A percentile compares a stretch with the other conserved stretches of the same genome.
Evolutionary conservation across 192 early-diverging fungal species (phyloP).

Genomic region (Coemansia pectinata): DNA sequence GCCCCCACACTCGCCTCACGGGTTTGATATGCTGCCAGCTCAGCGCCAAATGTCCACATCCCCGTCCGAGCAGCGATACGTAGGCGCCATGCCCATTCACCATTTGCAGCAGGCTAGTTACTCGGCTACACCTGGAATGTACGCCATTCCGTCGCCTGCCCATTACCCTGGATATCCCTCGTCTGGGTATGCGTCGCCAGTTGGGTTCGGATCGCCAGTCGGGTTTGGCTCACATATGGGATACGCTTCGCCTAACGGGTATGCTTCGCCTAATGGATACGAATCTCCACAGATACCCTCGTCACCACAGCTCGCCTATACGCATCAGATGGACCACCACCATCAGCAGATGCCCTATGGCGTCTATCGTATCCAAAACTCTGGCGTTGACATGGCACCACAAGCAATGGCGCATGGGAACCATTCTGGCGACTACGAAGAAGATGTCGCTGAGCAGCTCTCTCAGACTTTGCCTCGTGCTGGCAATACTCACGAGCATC

Average conservation of each 20-base stretch:
- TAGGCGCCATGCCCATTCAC: not conserved
- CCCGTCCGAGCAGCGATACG: not conserved
- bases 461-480: not conserved
- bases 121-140: slow-evolving; percentile 7
- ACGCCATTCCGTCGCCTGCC: slow-evolving; percentile 11
- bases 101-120: not conserved
- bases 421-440: not conserved
- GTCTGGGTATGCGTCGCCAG: slow-evolving; percentile 17
- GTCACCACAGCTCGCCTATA: slow-evolving; percentile 29
- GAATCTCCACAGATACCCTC: slow-evolving; percentile 15
- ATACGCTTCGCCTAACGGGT: slow-evolving; percentile 24
- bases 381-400: not conserved
- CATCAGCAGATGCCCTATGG: not conserved
- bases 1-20: slow-evolving; percentile 13
- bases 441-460: not conserved
- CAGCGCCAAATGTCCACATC: not conserved
- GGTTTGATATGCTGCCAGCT: not conserved
- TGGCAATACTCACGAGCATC: not conserved
- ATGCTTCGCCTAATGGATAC: slow-evolving; percentile 20
- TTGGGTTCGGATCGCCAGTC: slow-evolving; percentile 12
- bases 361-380: not conserved
- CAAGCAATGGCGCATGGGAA: not conserved
- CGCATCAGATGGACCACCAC: slow-evolving; percentile 1
- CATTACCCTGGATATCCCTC: slow-evolving; percentile 19
- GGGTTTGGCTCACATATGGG: slow-evolving; percentile 22